These are phyloP conservation scores for Pichia manshurica DNA, from an alignment of 805 yeast genomes.

Conservation along the genomic window DNA sequence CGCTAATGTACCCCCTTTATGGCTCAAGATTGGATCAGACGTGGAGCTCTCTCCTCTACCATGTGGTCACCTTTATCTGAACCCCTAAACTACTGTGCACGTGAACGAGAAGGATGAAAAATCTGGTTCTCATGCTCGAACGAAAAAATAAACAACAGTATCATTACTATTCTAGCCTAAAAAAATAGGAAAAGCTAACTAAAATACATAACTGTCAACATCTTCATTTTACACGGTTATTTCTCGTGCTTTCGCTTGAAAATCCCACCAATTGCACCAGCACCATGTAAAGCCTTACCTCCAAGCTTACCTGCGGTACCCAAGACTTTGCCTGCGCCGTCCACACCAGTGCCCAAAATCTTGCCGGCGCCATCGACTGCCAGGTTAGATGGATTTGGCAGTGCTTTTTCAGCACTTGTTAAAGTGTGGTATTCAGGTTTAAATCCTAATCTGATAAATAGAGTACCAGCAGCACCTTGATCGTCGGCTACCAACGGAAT, in stretches of 20 bases:
- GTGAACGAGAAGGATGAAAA: too few relatives aligned
- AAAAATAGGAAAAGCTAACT: too few relatives aligned
- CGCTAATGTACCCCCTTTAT: too few relatives aligned
- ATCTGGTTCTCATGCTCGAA: too few relatives aligned
- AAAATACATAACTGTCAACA: too few relatives aligned
- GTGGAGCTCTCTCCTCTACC: too few relatives aligned
- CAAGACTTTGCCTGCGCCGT: conserved; percentile 36
- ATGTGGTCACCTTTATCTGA: too few relatives aligned
- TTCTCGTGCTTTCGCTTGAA: conserved; percentile 25
- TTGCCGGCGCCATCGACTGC: conserved; percentile 44
- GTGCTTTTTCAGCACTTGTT: conserved; percentile 35
- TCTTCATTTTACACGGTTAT: neutral
- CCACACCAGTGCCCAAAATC: conserved; percentile 37
- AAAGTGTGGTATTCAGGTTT: conserved; percentile 59
- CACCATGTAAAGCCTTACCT: conserved; percentile 46
- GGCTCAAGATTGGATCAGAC: too few relatives aligned
- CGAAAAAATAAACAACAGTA: too few relatives aligned
- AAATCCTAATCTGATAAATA: conserved; percentile 55
- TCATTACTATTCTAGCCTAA: too few relatives aligned
- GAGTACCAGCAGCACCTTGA: conserved; percentile 56
- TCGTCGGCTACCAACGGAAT: conserved; percentile 42
- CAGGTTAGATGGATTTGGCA: conserved; percentile 33
- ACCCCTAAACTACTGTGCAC: too few relatives aligned
- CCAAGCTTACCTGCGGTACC: conserved; percentile 48
- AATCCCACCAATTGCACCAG: conserved; percentile 26